These are phyloP conservation scores for Zymoseptoria brevis DNA, from an alignment of 2,329 filamentous ascomycete genomes.

Conservation along the genomic window DNA sequence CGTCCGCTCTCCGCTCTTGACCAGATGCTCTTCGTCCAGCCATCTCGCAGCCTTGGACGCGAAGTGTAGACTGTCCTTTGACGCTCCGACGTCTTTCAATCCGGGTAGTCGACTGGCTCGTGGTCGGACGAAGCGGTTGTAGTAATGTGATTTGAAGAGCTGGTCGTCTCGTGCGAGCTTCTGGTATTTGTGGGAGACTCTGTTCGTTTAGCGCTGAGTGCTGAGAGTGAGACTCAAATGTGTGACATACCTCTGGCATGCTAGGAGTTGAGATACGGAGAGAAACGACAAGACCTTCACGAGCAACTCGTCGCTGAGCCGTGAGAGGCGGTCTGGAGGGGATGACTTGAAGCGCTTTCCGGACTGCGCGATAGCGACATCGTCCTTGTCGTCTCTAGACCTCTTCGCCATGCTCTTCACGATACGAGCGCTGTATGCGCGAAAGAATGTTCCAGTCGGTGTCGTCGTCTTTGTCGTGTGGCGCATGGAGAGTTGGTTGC, in stretches of 20 bases:
- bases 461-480: background rate
- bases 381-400: conserved; percentile 25
- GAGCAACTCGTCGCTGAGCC: conserved; percentile 78
- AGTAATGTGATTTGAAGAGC: conserved; percentile 86
- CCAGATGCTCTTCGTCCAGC: conserved; percentile 52
- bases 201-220: conserved; percentile 37
- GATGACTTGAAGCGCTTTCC: conserved; percentile 40
- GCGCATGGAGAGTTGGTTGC: background rate
- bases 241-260: conserved; percentile 48
- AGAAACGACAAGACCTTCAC: conserved; percentile 75
- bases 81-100: conserved; percentile 39
- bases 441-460: background rate
- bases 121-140: conserved; percentile 75
- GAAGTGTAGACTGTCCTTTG: conserved; percentile 38
- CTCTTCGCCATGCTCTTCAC: conserved; percentile 33
- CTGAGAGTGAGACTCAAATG: conserved; percentile 8
- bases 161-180: conserved; percentile 71
- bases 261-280: conserved; percentile 59
- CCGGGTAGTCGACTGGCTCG: conserved; percentile 69
- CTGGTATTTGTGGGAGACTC: conserved; percentile 68
- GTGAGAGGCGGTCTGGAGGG: conserved; percentile 55
- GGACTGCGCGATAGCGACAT: conserved; percentile 16
- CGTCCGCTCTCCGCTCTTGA: conserved; percentile 44
- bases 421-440: background rate
- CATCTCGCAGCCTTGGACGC: conserved; percentile 52